A percentile compares a stretch with the other conserved stretches of the same genome.
Evolutionary conservation across 495 filamentous ascomycete species (phyloP).

Genomic region (Clavariopsis aquatica): DNA sequence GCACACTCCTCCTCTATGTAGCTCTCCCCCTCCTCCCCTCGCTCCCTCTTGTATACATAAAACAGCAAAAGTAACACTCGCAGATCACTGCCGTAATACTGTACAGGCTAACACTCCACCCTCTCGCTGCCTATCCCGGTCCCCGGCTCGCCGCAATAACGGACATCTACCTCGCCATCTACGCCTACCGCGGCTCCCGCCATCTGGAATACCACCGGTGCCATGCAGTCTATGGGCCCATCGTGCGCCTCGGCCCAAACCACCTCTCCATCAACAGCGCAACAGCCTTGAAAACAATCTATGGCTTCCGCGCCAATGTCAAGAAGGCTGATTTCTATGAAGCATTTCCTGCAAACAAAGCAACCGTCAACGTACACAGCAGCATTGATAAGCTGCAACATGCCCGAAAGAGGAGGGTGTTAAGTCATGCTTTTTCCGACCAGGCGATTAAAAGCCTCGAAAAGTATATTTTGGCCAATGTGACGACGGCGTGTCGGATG

Average conservation of each 20-base stretch:
- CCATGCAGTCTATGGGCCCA: slow-evolving; percentile 40
- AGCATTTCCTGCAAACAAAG: slow-evolving; percentile 58
- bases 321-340: slow-evolving; percentile 66
- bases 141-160: slow-evolving; percentile 39
- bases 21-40: neutral
- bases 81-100: slow-evolving; percentile 19
- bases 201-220: slow-evolving; percentile 34
- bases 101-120: slow-evolving; percentile 42
- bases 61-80: neutral
- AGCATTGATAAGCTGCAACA: slow-evolving; percentile 60
- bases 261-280: slow-evolving; percentile 60
- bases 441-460: slow-evolving; percentile 58
- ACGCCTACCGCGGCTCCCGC: slow-evolving; percentile 38
- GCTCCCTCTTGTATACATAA: too few relatives aligned
- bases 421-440: slow-evolving; percentile 65
- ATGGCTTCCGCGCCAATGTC: slow-evolving; percentile 62
- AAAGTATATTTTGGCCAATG: slow-evolving; percentile 55
- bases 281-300: slow-evolving; percentile 61
- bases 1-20: slow-evolving; percentile 21
- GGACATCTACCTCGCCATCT: slow-evolving; percentile 36
- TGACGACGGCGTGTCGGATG: slow-evolving; percentile 30
- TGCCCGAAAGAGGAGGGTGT: slow-evolving; percentile 63
- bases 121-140: slow-evolving; percentile 41
- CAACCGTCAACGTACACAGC: slow-evolving; percentile 61
- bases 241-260: slow-evolving; percentile 64